Evolutionary conservation across 1,284 basidiomycete species (phyloP).

Genomic region (Paramarasmius palmivorus): DNA sequence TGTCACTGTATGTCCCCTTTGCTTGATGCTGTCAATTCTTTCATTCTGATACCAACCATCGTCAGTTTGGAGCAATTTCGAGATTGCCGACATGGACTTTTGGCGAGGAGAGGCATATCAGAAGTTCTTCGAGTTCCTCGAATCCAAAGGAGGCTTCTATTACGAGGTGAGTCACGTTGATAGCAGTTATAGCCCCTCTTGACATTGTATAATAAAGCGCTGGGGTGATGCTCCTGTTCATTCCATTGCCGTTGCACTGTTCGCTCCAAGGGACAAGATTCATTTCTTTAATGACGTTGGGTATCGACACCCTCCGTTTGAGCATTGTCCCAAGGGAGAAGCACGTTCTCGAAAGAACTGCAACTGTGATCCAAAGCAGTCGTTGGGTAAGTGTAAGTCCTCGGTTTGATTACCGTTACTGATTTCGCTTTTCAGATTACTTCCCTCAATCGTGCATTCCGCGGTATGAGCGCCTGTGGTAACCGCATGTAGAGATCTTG

Average conservation of each 20-base stretch:
- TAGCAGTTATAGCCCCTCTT: neutral
- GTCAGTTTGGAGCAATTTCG: constrained; percentile 86
- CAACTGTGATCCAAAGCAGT: constrained; percentile 36
- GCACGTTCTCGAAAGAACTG: constrained; percentile 48
- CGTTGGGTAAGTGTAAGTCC: too few species aligned
- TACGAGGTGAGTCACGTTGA: constrained; percentile 65
- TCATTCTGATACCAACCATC: too few species aligned
- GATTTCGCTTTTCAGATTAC: too few species aligned
- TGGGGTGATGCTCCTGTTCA: constrained; percentile 89
- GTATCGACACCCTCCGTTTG: constrained; percentile 60
- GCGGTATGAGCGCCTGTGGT: too few species aligned
- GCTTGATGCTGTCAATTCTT: too few species aligned
- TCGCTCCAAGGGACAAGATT: constrained; percentile 61
- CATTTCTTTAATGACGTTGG: constrained; percentile 72
- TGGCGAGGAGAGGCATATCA: constrained; percentile 78
- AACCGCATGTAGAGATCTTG: too few species aligned
- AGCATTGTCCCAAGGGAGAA: constrained; percentile 60
- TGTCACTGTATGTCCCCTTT: constrained; percentile 68
- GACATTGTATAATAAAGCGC: constrained; percentile 37
- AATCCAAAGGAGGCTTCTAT: constrained; percentile 82
- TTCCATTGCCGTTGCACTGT: constrained; percentile 74
- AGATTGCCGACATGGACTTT: constrained; percentile 82
- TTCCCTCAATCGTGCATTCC: too few species aligned
- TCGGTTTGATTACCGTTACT: too few species aligned
- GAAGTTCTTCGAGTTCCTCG: constrained; percentile 78